Conservation (phyloP, 768 basidiomycete species). For the Collybiopsis confluens region DNA sequence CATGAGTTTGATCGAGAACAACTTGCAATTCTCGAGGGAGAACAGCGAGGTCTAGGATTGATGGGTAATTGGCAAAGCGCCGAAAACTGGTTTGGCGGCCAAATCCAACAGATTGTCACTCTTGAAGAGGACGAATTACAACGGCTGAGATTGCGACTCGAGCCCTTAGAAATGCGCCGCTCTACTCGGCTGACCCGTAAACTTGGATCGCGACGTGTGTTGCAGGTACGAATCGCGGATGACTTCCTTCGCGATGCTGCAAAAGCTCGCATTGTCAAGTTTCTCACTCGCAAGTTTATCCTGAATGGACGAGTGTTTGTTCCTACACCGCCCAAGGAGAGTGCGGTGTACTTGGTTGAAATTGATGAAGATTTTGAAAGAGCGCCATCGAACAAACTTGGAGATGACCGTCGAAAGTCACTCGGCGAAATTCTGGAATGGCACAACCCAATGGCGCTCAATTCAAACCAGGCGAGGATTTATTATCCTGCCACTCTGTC, state of each 20-base stretch:
- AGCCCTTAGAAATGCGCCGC: constrained; percentile 51
- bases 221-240: constrained; percentile 50
- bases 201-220: constrained; percentile 58
- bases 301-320: constrained; percentile 63
- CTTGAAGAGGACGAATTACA: constrained; percentile 17
- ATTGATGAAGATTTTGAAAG: constrained; percentile 46
- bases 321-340: constrained; percentile 63
- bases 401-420: constrained; percentile 45
- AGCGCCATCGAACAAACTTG: constrained; percentile 25
- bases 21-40: constrained; percentile 50
- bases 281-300: constrained; percentile 49
- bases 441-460: constrained; percentile 58
- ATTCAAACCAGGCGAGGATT: constrained; percentile 51
- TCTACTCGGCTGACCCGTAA: constrained; percentile 65
- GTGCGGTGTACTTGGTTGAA: constrained; percentile 57
- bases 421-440: constrained; percentile 51
- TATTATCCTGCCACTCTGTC: neutral
- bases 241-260: constrained; percentile 33
- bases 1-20: constrained; percentile 65
- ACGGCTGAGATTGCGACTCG: constrained; percentile 36
- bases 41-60: constrained; percentile 56
- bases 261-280: constrained; percentile 21
- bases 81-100: constrained; percentile 64
- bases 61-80: constrained; percentile 49
- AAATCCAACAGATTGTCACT: constrained; percentile 48